Conservation (phyloP, 73 alveolate genomes). For the Paramecium sexaurelia region DNA sequence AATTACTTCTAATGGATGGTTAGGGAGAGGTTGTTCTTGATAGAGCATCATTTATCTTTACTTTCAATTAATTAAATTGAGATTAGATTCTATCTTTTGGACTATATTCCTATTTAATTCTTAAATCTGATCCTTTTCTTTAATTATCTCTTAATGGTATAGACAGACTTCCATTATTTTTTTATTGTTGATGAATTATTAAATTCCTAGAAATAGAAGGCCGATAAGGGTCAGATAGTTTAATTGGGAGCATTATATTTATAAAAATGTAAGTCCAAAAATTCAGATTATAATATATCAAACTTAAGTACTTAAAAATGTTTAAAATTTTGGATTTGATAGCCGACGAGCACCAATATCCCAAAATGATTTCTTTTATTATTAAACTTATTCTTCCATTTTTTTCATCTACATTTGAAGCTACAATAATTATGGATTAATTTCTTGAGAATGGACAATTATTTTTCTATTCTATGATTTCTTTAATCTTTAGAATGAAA, state of each 20-base stretch:
- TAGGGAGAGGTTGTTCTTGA: neutral
- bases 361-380: neutral
- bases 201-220: neutral
- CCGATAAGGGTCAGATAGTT: neutral
- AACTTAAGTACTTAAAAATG: neutral
- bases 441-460: neutral
- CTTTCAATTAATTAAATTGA: neutral
- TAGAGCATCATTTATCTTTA: neutral
- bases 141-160: neutral
- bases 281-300: neutral
- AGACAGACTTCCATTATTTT: neutral
- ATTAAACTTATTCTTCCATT: neutral
- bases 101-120: neutral
- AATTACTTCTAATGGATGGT: neutral
- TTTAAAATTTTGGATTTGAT: neutral
- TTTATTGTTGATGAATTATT: neutral
- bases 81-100: neutral
- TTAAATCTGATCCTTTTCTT: slow-evolving; percentile 3
- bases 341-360: slow-evolving; percentile 6
- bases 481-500: neutral
- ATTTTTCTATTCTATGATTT: neutral
- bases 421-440: neutral
- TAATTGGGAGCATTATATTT: neutral
- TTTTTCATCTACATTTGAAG: neutral
- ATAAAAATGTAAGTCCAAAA: neutral